phyloP scores from a whole-genome alignment of 768 basidiomycete genomes.

The Neoboletus brunneissimus region DNA sequence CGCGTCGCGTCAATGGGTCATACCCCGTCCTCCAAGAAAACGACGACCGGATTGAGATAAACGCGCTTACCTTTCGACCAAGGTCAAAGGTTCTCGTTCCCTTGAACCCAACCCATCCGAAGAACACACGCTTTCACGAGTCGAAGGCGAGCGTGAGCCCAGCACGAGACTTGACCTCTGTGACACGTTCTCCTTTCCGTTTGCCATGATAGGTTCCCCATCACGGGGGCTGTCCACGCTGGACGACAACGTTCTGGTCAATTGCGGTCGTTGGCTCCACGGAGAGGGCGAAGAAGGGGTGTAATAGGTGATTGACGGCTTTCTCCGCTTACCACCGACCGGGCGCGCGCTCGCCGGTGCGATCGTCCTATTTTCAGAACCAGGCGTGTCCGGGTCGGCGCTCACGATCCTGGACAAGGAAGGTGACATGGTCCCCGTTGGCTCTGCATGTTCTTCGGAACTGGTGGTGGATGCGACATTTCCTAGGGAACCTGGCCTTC shows the following conservation, averaged over 20 bases:
- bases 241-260: conserved; percentile 1
- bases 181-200: conserved; percentile 14
- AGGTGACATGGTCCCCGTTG: conserved; percentile 5
- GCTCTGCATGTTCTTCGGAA: not conserved
- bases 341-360: not conserved
- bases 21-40: not conserved
- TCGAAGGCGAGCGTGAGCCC: conserved; percentile 12
- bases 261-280: conserved; percentile 12
- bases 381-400: not conserved
- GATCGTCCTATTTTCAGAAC: not conserved
- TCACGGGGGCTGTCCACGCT: conserved; percentile 1
- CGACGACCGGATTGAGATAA: not conserved
- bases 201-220: not conserved
- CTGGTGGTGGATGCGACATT: not conserved
- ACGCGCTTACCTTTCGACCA: conserved; percentile 65
- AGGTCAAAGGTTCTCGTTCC: conserved; percentile 50
- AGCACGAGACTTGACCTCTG: conserved; percentile 22
- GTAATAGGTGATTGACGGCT: conserved; percentile 30
- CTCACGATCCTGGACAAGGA: not conserved
- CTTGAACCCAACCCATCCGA: conserved; percentile 3
- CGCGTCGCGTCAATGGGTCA: not conserved
- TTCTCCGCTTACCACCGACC: conserved; percentile 17
- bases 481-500: conserved; percentile 1
- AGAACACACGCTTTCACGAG: conserved; percentile 20
- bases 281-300: conserved; percentile 28